Conservation (phyloP, 2,329 filamentous ascomycete species). For the Curvularia eragrostidis region DNA sequence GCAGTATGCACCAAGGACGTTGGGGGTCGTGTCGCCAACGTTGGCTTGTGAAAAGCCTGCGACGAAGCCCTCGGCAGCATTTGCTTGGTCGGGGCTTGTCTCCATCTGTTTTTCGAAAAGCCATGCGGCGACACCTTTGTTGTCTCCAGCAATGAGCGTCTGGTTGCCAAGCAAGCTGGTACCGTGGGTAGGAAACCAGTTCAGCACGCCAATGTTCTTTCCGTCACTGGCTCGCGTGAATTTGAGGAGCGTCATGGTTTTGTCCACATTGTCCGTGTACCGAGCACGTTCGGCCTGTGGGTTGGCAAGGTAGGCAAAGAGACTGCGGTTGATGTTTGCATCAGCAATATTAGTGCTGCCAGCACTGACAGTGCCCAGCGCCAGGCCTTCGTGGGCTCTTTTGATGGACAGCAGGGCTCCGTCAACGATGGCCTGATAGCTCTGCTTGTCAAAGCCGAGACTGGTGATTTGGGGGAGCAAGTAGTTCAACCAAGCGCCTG, state of each 20-base stretch:
- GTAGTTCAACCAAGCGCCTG: slow-evolving; percentile 94
- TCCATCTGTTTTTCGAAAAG: slow-evolving; percentile 76
- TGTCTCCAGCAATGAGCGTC: slow-evolving; percentile 89
- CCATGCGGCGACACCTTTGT: slow-evolving; percentile 91
- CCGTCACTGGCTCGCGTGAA: slow-evolving; percentile 76
- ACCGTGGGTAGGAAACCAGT: slow-evolving; percentile 92
- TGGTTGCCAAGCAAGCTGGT: slow-evolving; percentile 93
- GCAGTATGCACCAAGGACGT: slow-evolving; percentile 85
- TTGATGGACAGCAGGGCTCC: slow-evolving; percentile 83
- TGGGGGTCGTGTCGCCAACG: slow-evolving; percentile 89
- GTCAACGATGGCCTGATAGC: slow-evolving; percentile 86
- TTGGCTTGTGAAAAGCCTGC: slow-evolving; percentile 92
- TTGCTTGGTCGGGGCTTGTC: slow-evolving; percentile 52
- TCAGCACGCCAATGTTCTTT: slow-evolving; percentile 80
- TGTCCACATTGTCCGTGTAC: slow-evolving; percentile 74
- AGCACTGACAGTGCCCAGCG: slow-evolving; percentile 73
- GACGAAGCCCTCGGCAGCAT: slow-evolving; percentile 71
- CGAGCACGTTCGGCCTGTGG: slow-evolving; percentile 74
- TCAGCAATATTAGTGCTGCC: slow-evolving; percentile 73
- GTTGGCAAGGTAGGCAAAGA: slow-evolving; percentile 87
- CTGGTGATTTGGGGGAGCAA: slow-evolving; percentile 89
- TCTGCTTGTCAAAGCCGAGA: slow-evolving; percentile 83
- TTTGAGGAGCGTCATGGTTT: slow-evolving; percentile 78
- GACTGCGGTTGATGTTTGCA: slow-evolving; percentile 87
- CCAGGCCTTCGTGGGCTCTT: slow-evolving; percentile 75